Evolutionary conservation across 73 alveolate genomes (phyloP).

Genomic region (Paramecium biaurelia): DNA sequence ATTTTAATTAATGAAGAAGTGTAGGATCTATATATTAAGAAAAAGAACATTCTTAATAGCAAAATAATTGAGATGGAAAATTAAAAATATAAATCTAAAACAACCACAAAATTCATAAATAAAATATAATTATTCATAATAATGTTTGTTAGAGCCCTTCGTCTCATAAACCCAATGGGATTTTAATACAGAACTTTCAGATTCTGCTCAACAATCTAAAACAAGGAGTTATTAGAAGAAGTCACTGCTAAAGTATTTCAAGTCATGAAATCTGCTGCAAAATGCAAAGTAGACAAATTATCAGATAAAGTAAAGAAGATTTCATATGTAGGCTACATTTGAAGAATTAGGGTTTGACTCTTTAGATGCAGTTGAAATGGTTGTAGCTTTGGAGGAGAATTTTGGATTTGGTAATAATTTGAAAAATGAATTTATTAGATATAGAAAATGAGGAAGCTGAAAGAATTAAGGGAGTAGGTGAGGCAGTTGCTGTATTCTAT

Average conservation of each 20-base stretch:
- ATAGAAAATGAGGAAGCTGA: constrained; percentile 80
- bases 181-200: neutral
- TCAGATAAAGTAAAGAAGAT: constrained; percentile 56
- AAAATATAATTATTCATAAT: neutral
- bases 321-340: constrained; percentile 63
- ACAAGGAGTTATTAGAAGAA: constrained; percentile 69
- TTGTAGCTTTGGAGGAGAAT: constrained; percentile 84
- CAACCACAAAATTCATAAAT: neutral
- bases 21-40: neutral
- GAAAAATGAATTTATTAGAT: neutral
- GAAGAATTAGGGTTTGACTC: constrained; percentile 88
- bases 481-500: constrained; percentile 79
- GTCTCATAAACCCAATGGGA: neutral
- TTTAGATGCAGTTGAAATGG: constrained; percentile 79
- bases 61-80: neutral
- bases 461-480: constrained; percentile 73
- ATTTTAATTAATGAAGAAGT: neutral
- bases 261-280: constrained; percentile 78
- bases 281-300: constrained; percentile 75
- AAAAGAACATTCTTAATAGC: neutral
- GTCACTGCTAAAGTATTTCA: constrained; percentile 77
- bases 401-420: constrained; percentile 67
- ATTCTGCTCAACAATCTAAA: constrained; percentile 43
- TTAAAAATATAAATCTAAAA: neutral
- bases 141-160: constrained; percentile 16